A percentile compares a stretch with the other conserved stretches of the same genome.
Evolutionary conservation across 495 filamentous ascomycete species (phyloP).

Genomic region (Letharia lupina): DNA sequence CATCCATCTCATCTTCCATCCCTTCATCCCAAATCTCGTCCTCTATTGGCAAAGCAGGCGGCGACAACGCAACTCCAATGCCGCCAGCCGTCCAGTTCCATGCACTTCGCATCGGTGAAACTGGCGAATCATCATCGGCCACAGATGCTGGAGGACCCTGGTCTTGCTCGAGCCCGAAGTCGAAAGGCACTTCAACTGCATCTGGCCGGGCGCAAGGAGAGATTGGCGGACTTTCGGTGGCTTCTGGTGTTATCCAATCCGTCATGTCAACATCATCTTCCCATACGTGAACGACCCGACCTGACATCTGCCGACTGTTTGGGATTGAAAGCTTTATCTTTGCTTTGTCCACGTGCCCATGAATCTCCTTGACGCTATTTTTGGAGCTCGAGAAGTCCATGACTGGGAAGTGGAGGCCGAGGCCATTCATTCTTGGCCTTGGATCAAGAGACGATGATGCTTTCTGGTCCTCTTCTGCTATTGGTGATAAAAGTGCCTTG

Average conservation of each 20-base stretch:
- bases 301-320: not conserved
- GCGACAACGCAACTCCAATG: constrained; percentile 8
- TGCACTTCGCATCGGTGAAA: not conserved
- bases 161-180: constrained; percentile 3
- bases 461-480: constrained; percentile 14
- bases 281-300: not conserved
- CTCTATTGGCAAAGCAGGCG: not conserved
- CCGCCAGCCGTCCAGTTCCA: constrained; percentile 14
- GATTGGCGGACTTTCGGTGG: not conserved
- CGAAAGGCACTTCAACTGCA: not conserved
- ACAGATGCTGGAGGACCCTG: not conserved
- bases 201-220: not conserved
- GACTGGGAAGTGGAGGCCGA: constrained; percentile 8
- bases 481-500: constrained; percentile 5
- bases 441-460: not conserved
- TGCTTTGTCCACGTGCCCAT: not conserved
- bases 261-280: constrained; percentile 15
- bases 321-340: not conserved
- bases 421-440: constrained; percentile 2
- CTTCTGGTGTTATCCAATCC: constrained; percentile 15
- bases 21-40: not conserved
- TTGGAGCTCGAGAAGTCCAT: constrained; percentile 12
- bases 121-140: not conserved
- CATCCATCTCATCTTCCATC: not conserved
- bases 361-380: not conserved